Evolutionary conservation across 2,329 filamentous ascomycete species (phyloP).

Genomic region (Exophiala phaeomuriformis): DNA sequence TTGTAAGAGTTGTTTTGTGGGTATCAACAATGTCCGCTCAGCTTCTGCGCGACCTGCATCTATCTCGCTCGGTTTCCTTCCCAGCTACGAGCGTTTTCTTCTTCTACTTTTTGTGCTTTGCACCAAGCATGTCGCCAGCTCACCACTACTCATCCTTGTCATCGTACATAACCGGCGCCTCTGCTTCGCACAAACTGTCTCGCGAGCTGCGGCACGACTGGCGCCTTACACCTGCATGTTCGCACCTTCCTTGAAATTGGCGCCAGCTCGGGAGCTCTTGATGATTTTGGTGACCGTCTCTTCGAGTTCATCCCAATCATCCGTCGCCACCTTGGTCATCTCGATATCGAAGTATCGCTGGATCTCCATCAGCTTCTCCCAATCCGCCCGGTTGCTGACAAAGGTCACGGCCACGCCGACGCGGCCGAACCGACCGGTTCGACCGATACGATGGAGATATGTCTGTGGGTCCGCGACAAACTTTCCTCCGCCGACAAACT

Average conservation of each 20-base stretch:
- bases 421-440: slow-evolving; percentile 92
- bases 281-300: slow-evolving; percentile 72
- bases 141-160: no score
- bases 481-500: slow-evolving; percentile 28
- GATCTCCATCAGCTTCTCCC: slow-evolving; percentile 70
- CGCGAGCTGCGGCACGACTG: no score
- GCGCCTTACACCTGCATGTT: slow-evolving; percentile 7
- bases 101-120: no score
- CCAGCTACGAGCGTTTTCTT: no score
- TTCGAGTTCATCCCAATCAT: slow-evolving; percentile 89
- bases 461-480: slow-evolving; percentile 75
- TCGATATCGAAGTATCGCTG: slow-evolving; percentile 71
- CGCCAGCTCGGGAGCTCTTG: slow-evolving; percentile 48
- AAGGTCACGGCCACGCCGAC: slow-evolving; percentile 95
- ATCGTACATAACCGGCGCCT: no score
- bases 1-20: no score
- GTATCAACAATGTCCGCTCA: no score
- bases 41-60: no score
- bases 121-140: no score
- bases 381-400: slow-evolving; percentile 79
- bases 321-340: slow-evolving; percentile 70
- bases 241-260: slow-evolving; percentile 31
- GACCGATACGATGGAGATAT: slow-evolving; percentile 94
- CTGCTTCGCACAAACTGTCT: no score
- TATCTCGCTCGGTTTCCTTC: no score